Percentiles rank a stretch among this genome's conserved stretches.
Evolutionary conservation across 2,329 filamentous ascomycete genomes (phyloP).

Genomic region (Aspergillus carbonarius): DNA sequence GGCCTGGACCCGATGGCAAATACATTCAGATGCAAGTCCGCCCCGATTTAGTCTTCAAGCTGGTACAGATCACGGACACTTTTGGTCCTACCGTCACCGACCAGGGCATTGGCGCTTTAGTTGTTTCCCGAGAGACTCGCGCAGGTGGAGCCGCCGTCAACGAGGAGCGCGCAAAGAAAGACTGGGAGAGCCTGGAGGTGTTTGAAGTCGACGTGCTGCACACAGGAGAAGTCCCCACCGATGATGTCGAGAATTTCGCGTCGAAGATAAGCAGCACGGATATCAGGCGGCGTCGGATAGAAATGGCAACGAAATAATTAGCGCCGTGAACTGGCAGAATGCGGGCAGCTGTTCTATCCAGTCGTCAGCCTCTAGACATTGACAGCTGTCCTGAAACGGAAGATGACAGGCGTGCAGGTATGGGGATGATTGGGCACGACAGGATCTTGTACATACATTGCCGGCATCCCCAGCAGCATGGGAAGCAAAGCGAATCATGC

Average conservation of each 20-base stretch:
- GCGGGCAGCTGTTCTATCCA: slow-evolving; percentile 5
- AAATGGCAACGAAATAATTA: slow-evolving; percentile 33
- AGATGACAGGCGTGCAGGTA: not conserved
- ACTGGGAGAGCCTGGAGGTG: slow-evolving; percentile 72
- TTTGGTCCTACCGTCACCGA: slow-evolving; percentile 90
- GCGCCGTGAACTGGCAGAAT: slow-evolving; percentile 6
- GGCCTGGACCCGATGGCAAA: slow-evolving; percentile 41
- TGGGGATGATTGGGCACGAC: slow-evolving; percentile 1
- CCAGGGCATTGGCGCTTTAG: slow-evolving; percentile 72
- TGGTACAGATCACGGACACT: slow-evolving; percentile 80
- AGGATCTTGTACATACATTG: not conserved
- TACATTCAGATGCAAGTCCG: slow-evolving; percentile 52
- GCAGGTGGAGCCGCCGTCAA: slow-evolving; percentile 84
- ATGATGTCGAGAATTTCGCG: slow-evolving; percentile 62
- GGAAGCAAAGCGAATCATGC: not conserved
- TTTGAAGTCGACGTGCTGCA: slow-evolving; percentile 91
- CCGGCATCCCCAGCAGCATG: not conserved
- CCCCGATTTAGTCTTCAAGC: slow-evolving; percentile 67
- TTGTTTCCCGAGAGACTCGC: slow-evolving; percentile 85
- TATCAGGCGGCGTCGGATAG: slow-evolving; percentile 60
- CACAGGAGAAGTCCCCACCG: slow-evolving; percentile 56
- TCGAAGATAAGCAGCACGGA: slow-evolving; percentile 90
- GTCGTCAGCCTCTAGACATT: not conserved
- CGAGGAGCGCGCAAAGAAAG: slow-evolving; percentile 70
- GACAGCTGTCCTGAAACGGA: slow-evolving; percentile 2